phyloP scores from a whole-genome alignment of 345 rosid species.

The Litchi chinensis region DNA sequence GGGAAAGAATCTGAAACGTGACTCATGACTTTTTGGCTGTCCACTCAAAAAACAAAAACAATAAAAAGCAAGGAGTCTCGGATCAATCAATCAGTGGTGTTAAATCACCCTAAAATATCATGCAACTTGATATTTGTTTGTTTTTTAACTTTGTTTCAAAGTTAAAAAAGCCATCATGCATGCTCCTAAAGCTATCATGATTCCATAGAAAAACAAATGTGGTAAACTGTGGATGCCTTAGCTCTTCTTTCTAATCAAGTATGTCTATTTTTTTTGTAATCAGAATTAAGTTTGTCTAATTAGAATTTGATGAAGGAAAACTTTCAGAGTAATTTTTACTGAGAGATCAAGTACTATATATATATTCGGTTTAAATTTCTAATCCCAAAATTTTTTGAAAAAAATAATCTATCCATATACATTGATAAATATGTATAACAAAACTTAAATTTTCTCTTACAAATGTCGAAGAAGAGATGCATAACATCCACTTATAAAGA shows the following conservation, averaged over 20 bases:
- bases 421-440: too few species aligned
- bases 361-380: too few species aligned
- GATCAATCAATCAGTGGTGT: neutral
- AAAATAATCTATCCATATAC: too few species aligned
- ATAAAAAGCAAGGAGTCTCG: neutral
- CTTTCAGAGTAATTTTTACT: too few species aligned
- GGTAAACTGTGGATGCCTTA: neutral
- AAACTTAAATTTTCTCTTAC: too few species aligned
- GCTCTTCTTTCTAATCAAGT: neutral
- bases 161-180: neutral
- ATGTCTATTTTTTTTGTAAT: too few species aligned
- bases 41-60: neutral
- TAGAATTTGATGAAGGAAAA: too few species aligned
- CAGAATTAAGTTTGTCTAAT: too few species aligned
- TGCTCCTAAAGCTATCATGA: neutral
- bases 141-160: constrained; percentile 2
- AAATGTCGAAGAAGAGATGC: too few species aligned
- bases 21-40: neutral
- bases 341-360: too few species aligned
- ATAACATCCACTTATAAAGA: too few species aligned
- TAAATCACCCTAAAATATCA: neutral
- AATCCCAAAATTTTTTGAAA: too few species aligned
- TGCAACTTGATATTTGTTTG: neutral
- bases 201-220: neutral
- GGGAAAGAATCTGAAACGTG: constrained; percentile 8